Conservation (phyloP, 2,329 filamentous ascomycete genomes). For the Aspergillus hortae region DNA sequence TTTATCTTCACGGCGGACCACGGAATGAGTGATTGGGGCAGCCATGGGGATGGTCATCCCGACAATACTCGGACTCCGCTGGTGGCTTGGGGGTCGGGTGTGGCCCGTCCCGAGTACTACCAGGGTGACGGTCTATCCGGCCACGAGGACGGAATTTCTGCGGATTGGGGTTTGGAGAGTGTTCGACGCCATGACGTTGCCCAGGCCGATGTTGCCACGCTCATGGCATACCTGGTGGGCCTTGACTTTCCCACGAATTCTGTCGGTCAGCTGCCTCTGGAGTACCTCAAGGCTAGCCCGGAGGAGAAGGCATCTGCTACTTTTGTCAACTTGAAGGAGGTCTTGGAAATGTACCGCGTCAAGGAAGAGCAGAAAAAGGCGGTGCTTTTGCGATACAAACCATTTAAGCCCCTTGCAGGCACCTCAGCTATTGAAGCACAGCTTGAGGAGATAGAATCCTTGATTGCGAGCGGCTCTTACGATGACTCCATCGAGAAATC, state of each 20-base stretch:
- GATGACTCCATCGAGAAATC: constrained; percentile 78
- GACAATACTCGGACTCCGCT: constrained; percentile 94
- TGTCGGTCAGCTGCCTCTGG: constrained; percentile 84
- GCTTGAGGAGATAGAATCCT: constrained; percentile 61
- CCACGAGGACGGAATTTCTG: constrained; percentile 82
- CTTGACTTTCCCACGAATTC: constrained; percentile 93
- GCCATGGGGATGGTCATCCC: constrained; percentile 94
- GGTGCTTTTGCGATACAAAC: constrained; percentile 71
- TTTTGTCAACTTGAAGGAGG: constrained; percentile 77
- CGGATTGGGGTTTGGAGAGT: constrained; percentile 79
- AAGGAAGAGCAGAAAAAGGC: constrained; percentile 83
- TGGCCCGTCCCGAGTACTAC: constrained; percentile 67
- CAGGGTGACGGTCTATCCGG: constrained; percentile 62
- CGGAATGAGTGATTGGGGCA: constrained; percentile 99
- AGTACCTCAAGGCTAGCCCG: constrained; percentile 69
- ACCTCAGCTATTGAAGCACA: constrained; percentile 62
- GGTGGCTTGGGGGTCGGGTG: constrained; percentile 88
- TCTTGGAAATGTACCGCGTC: constrained; percentile 92
- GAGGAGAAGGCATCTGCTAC: constrained; percentile 80
- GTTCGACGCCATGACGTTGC: constrained; percentile 85
- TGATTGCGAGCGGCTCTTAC: constrained; percentile 64
- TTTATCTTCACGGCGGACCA: constrained; percentile 98
- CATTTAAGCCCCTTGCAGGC: constrained; percentile 68
- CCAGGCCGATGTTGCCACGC: constrained; percentile 88
- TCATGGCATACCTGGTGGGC: constrained; percentile 91